These are phyloP conservation scores for Monilinia fructigena DNA, from an alignment of 2,329 filamentous ascomycete species.

Conservation along the genomic window DNA sequence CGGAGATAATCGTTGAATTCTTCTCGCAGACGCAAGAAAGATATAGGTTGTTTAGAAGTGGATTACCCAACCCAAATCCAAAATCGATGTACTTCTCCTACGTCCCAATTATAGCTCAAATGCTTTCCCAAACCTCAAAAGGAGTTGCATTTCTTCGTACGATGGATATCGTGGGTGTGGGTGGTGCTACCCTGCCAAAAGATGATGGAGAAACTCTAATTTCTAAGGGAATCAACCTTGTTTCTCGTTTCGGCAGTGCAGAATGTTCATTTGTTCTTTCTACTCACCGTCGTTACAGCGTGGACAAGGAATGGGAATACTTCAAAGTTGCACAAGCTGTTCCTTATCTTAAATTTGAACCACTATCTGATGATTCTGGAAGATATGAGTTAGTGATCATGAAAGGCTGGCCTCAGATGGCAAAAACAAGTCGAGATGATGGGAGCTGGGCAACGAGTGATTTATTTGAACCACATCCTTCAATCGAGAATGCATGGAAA, in stretches of 20 bases:
- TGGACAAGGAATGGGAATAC: constrained; percentile 57
- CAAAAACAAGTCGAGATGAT: constrained; percentile 57
- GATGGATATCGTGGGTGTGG: constrained; percentile 63
- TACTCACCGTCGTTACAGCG: constrained; percentile 54
- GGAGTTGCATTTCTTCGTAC: constrained; percentile 46
- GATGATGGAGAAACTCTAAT: constrained; percentile 55
- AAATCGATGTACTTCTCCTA: constrained; percentile 54
- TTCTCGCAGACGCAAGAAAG: not conserved
- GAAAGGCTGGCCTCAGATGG: constrained; percentile 57
- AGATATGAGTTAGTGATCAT: constrained; percentile 55
- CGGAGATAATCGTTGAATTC: constrained; percentile 9
- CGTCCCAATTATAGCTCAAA: constrained; percentile 58
- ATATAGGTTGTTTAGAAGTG: not conserved
- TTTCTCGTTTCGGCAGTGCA: constrained; percentile 63
- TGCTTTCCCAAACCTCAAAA: constrained; percentile 47
- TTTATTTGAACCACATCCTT: constrained; percentile 56
- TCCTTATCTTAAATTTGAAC: constrained; percentile 47
- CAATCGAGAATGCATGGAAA: constrained; percentile 55
- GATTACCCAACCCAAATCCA: not conserved
- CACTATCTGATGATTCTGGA: constrained; percentile 43
- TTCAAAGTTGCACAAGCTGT: constrained; percentile 46
- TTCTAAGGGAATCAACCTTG: constrained; percentile 50
- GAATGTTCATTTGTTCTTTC: constrained; percentile 66
- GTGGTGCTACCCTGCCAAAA: constrained; percentile 57
- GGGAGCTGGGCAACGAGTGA: constrained; percentile 60